These are phyloP conservation scores for Dunaliella sp. DNA, from an alignment of 139 green algal genomes.

Conservation along the genomic window DNA sequence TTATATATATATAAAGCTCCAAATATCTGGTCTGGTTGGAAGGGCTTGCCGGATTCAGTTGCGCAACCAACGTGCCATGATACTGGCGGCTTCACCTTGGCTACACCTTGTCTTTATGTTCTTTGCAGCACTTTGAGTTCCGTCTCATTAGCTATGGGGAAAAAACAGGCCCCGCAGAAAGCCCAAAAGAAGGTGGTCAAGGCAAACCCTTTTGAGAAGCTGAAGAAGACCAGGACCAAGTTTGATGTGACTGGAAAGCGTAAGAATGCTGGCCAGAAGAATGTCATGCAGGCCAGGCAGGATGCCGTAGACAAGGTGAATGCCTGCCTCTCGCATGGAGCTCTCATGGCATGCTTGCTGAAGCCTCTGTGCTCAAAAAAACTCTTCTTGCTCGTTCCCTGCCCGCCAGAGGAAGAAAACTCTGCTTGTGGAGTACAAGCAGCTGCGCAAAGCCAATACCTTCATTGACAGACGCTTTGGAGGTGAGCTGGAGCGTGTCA, in stretches of 20 bases:
- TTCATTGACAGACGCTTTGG: slow-evolving; percentile 95
- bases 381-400: background rate
- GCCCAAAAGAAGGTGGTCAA: slow-evolving; percentile 14
- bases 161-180: background rate
- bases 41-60: no score
- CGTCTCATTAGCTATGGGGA: background rate
- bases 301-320: slow-evolving; percentile 53
- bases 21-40: background rate
- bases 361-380: slow-evolving; percentile 1
- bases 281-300: slow-evolving; percentile 46
- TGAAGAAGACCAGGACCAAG: slow-evolving; percentile 41
- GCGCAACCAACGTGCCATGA: no score
- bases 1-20: background rate
- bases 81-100: no score
- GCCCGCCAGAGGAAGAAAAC: slow-evolving; percentile 86
- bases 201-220: slow-evolving; percentile 55
- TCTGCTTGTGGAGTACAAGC: slow-evolving; percentile 89
- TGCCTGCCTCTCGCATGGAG: background rate
- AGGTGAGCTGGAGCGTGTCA: no score
- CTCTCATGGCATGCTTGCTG: background rate
- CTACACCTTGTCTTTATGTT: background rate
- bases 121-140: no score
- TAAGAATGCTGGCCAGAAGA: slow-evolving; percentile 36
- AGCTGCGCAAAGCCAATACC: slow-evolving; percentile 81
- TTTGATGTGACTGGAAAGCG: slow-evolving; percentile 51